These are phyloP conservation scores for Stereum hirsutum DNA, from an alignment of 1,284 basidiomycete species.

Conservation along the genomic window DNA sequence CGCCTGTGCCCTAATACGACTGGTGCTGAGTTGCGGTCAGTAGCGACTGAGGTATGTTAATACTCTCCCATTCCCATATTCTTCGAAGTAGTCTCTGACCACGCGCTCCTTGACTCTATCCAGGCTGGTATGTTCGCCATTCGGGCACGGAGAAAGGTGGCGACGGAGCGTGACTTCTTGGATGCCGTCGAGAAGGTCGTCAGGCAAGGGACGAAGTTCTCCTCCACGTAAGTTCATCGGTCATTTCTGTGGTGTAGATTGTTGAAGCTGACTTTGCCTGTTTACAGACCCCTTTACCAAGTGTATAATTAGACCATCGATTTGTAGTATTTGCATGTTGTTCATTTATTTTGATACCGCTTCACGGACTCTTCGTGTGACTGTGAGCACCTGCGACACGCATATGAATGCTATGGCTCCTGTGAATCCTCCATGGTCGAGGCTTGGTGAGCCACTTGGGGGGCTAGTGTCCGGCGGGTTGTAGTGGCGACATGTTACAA, in stretches of 20 bases:
- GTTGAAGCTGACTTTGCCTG: too few species aligned
- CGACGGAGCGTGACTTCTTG: conserved; percentile 95
- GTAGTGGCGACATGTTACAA: too few species aligned
- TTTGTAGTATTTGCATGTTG: conserved; percentile 15
- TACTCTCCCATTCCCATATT: background rate
- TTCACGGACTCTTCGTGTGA: too few species aligned
- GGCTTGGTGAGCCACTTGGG: too few species aligned
- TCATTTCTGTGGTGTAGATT: background rate
- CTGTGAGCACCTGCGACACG: too few species aligned
- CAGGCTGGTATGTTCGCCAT: conserved; percentile 99
- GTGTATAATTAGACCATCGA: conserved; percentile 24
- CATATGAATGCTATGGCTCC: too few species aligned
- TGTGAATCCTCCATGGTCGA: too few species aligned
- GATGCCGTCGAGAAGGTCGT: conserved; percentile 99
- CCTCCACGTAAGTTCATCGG: conserved; percentile 58
- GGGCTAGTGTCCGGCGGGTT: too few species aligned
- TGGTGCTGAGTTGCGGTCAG: conserved; percentile 93
- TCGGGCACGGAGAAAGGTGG: conserved; percentile 92
- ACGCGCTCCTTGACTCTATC: background rate
- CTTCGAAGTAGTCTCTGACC: conserved; percentile 7
- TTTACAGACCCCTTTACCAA: conserved; percentile 29
- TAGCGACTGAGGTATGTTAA: conserved; percentile 80
- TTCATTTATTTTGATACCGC: conserved; percentile 1
- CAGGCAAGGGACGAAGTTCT: conserved; percentile 95
- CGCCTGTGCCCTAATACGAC: conserved; percentile 97